Evolutionary conservation across 176 grass and related monocot species (phyloP).

Genomic region (Areca catechu): DNA sequence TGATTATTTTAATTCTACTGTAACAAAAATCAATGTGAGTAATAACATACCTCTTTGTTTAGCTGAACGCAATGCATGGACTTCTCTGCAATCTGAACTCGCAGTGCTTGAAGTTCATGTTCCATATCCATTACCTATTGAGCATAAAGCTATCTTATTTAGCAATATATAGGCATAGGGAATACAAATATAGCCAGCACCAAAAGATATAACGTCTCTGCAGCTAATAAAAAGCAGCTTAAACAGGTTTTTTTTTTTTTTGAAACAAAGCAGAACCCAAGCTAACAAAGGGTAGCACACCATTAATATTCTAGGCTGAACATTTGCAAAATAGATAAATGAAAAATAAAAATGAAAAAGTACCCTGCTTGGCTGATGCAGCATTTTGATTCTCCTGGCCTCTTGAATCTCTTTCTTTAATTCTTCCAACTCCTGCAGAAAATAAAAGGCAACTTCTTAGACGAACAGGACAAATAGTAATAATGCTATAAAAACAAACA

Average conservation of each 20-base stretch:
- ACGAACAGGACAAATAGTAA: too few relatives aligned
- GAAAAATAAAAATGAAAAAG: conserved; percentile 10
- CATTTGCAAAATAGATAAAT: too few relatives aligned
- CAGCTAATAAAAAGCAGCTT: too few relatives aligned
- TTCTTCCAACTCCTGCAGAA: conserved; percentile 64
- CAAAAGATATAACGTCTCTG: too few relatives aligned
- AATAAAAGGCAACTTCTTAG: neutral
- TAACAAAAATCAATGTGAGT: conserved; percentile 9
- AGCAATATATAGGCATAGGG: neutral
- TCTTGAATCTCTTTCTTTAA: conserved; percentile 80
- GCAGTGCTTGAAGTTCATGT: conserved; percentile 70
- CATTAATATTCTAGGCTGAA: too few relatives aligned
- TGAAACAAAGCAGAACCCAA: too few relatives aligned
- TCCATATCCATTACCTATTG: conserved; percentile 91
- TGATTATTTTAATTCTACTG: too few relatives aligned
- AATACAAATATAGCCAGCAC: too few relatives aligned
- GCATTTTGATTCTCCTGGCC: conserved; percentile 97
- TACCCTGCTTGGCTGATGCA: conserved; percentile 99
- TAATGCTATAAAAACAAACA: too few relatives aligned
- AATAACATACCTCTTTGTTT: conserved; percentile 68
- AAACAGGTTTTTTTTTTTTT: too few relatives aligned
- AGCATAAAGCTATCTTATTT: neutral
- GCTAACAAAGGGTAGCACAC: too few relatives aligned
- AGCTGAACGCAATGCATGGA: conserved; percentile 77
- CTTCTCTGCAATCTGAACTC: conserved; percentile 63